Evolutionary conservation across 345 rosid genomes (phyloP), one percentile per base, ranked within the genome.

Genomic region (Hibiscus trionum): DNA sequence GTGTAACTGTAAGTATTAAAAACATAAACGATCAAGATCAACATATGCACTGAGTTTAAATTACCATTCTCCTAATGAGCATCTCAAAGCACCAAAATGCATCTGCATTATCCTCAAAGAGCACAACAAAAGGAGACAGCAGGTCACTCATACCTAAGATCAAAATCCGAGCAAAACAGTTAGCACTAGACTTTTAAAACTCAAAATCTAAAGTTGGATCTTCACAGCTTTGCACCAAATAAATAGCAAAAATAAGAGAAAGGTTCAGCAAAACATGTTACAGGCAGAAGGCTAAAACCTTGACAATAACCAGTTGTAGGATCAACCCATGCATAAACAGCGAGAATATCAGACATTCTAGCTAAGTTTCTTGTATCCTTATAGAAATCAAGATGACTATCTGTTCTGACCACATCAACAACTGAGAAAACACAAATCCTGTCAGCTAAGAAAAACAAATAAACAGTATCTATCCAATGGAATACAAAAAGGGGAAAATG

Each of bases 21-120:
- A 79, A 27, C 56, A 79, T 24, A 26, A 56, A 37, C 31, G 27
- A 21, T 72, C 61, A 57, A 71, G 21, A 69, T 66, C 53, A 73
- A 73, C 24, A 65, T 61, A 72, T 60, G 31, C 66, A 56, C 42
- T 21, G 61, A 50, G 35, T 64, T 55, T 59, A 19, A 50, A 76
- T 71, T 89, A 93, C 98, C 93, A 83, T 91, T 89, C 93, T 89
- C 85, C 96, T 88, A 73, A 93, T 75, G 75, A 93, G 97, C 96
- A 93, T 93, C 89, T 91, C 98, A 81, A 93, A 93, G 87, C 97
- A 93, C 98, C 98, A 93, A 85, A 93, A 93, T 65, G 98, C 98
- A 77, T 93, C 98, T 14, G 90, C 93, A 71, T 93, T 78, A 76
- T 93, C 98, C 85, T 91, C 98, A 77, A 89, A 93, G 26, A 93